Conservation (phyloP, 345 rosid genomes). For the Brassica rapa region DNA sequence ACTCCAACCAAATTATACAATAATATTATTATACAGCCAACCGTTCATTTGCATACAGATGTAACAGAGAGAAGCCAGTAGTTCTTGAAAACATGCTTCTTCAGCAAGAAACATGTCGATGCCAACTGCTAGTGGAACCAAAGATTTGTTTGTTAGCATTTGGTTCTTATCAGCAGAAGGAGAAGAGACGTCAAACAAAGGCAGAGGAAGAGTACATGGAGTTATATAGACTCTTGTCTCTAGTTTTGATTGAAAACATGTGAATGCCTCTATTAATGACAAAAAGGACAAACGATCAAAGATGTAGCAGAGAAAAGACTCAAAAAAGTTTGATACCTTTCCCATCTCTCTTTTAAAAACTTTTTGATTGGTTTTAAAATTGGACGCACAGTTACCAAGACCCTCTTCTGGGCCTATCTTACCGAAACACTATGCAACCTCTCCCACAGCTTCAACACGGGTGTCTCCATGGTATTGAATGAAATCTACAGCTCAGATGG, state of each 20-base stretch:
- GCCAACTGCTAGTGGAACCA: conserved; percentile 22
- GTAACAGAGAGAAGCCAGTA: not conserved
- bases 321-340: conserved; percentile 29
- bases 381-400: conserved; percentile 21
- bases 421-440: conserved; percentile 15
- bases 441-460: conserved; percentile 9
- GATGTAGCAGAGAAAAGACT: conserved; percentile 3
- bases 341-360: not conserved
- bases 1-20: not conserved
- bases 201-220: conserved; percentile 1
- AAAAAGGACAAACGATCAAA: conserved; percentile 14
- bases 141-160: conserved; percentile 6
- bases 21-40: not conserved
- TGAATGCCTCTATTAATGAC: conserved; percentile 19
- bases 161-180: not conserved
- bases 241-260: conserved; percentile 13
- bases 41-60: not conserved
- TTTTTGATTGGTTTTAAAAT: conserved; percentile 19
- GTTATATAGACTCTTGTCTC: not conserved
- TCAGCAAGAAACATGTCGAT: conserved; percentile 35
- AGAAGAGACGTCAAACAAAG: conserved; percentile 21
- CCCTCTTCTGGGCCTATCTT: conserved; percentile 16
- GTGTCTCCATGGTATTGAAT: not conserved
- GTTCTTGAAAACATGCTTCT: conserved; percentile 19
- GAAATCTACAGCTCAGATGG: not conserved